These are phyloP conservation scores for Diplodia seriata DNA, from an alignment of 2,329 filamentous ascomycete genomes.

Conservation along the genomic window DNA sequence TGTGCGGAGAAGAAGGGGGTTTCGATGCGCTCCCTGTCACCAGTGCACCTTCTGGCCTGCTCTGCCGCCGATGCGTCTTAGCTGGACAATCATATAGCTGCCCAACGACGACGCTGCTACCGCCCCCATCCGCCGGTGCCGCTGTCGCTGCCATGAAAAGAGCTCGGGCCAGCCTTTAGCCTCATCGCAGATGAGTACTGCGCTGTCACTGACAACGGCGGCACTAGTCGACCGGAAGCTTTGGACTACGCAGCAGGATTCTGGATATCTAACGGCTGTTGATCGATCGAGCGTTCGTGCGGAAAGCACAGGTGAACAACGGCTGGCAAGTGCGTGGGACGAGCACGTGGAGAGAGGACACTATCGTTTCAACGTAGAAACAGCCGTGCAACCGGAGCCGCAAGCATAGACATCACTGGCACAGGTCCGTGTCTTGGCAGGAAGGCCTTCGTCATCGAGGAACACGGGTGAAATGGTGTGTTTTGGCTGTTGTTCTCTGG, in stretches of 20 bases:
- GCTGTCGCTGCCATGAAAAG: neutral
- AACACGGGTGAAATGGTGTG: neutral
- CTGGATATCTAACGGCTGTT: neutral
- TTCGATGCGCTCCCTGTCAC: slow-evolving; percentile 14
- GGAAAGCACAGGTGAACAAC: neutral
- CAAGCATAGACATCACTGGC: neutral
- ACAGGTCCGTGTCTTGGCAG: neutral
- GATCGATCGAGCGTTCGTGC: neutral
- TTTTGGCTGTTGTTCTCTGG: neutral
- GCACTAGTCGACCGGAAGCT: neutral
- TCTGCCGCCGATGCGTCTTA: neutral
- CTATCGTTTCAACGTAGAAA: slow-evolving; percentile 3
- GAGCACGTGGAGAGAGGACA: slow-evolving; percentile 10
- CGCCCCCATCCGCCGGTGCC: neutral
- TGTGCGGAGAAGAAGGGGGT: neutral
- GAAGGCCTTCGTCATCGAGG: neutral
- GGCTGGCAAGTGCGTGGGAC: neutral
- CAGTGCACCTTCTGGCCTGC: neutral
- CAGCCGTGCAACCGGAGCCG: neutral
- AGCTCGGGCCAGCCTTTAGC: neutral
- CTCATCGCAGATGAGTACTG: neutral
- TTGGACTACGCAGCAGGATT: neutral
- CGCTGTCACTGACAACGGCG: neutral
- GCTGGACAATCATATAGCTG: slow-evolving; percentile 6
- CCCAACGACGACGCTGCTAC: neutral